phyloP scores from a whole-genome alignment of 2,329 filamentous ascomycete genomes.

The Fusarium stilboides region DNA sequence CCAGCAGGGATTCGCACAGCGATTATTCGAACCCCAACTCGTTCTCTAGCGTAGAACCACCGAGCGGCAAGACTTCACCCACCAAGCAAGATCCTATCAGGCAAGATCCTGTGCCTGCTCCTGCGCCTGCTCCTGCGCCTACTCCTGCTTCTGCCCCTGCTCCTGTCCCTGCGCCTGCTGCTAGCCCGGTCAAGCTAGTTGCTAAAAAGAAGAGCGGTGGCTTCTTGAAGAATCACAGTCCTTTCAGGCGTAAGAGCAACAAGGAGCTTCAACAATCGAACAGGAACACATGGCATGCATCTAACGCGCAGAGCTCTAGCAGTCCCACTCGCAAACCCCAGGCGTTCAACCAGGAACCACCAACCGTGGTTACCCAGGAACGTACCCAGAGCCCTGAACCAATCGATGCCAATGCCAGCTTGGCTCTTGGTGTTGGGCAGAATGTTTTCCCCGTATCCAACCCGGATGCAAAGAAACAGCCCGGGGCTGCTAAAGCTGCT shows the following conservation, averaged over 20 bases:
- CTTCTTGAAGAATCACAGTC: conserved; percentile 94
- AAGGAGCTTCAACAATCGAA: conserved; percentile 72
- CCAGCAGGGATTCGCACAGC: conserved; percentile 89
- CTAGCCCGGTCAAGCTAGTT: conserved; percentile 75
- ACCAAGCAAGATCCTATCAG: conserved; percentile 70
- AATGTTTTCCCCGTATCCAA: conserved; percentile 96
- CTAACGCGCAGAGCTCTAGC: conserved; percentile 48
- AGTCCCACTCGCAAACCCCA: conserved; percentile 58
- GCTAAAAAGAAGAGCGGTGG: conserved; percentile 82
- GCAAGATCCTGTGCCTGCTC: conserved; percentile 13
- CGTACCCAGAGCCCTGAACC: conserved; percentile 80
- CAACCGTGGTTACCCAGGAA: conserved; percentile 58
- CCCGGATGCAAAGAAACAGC: conserved; percentile 71
- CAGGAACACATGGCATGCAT: conserved; percentile 73
- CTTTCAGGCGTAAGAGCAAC: conserved; percentile 93
- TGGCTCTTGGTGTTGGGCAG: conserved; percentile 94
- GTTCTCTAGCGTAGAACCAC: conserved; percentile 86
- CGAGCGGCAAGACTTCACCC: conserved; percentile 81
- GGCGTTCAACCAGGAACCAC: conserved; percentile 56
- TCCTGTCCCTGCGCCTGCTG: background rate
- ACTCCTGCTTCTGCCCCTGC: background rate
- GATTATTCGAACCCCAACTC: conserved; percentile 93
- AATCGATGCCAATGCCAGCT: conserved; percentile 91
- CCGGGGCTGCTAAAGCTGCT: conserved; percentile 50
- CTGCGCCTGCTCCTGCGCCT: background rate